phyloP scores from a whole-genome alignment of 345 rosid species.

The Populus euphratica region DNA sequence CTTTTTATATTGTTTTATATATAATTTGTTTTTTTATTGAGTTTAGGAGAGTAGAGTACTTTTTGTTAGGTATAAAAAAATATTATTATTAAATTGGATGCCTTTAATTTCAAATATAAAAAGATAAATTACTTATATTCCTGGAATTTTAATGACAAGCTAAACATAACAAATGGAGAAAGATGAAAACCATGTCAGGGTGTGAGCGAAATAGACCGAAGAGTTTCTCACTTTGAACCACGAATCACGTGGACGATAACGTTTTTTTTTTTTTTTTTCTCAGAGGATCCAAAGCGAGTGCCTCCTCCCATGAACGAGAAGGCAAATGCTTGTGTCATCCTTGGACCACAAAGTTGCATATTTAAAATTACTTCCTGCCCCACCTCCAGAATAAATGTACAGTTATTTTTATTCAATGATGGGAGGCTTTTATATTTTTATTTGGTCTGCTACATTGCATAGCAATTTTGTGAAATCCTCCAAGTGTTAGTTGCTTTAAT shows the following conservation, averaged over 20 bases:
- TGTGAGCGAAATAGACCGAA: background rate
- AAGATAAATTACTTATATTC: too few species aligned
- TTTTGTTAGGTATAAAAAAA: too few species aligned
- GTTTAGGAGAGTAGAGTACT: too few species aligned
- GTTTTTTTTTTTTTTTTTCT: background rate
- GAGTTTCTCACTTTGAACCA: background rate
- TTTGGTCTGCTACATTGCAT: background rate
- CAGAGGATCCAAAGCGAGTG: background rate
- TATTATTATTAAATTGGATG: too few species aligned
- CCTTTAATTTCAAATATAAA: too few species aligned
- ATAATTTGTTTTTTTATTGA: too few species aligned
- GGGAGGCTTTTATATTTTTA: background rate
- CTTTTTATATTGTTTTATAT: too few species aligned
- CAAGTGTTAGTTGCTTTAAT: background rate
- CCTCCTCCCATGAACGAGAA: background rate
- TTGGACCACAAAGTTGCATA: background rate
- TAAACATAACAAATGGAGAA: too few species aligned
- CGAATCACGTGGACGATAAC: slow-evolving; percentile 16
- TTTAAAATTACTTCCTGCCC: background rate
- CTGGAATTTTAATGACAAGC: too few species aligned
- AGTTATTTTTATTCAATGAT: background rate
- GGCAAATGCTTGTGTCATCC: background rate
- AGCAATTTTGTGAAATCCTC: background rate
- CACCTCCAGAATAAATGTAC: too few species aligned
- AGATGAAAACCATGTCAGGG: background rate